These are phyloP conservation scores for Cladosporium cucumerinum DNA, from an alignment of 2,329 filamentous ascomycete species.

Conservation along the genomic window DNA sequence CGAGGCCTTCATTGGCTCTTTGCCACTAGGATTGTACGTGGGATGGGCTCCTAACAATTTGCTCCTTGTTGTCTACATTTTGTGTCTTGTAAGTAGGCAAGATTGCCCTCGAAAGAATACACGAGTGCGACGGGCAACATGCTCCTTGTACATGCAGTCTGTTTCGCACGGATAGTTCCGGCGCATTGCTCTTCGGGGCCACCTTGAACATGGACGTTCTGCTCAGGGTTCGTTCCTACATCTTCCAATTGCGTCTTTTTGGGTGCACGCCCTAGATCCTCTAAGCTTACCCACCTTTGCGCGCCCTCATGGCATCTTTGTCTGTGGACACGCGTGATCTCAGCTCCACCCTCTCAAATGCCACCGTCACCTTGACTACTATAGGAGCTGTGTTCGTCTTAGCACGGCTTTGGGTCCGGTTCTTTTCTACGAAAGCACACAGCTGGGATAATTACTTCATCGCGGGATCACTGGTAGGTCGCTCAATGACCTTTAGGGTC, in stretches of 20 bases:
- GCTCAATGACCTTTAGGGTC: neutral
- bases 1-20: neutral
- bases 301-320: neutral
- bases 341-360: neutral
- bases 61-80: neutral
- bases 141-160: neutral
- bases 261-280: neutral
- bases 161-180: neutral
- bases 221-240: neutral
- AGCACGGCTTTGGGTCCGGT: neutral
- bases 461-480: neutral
- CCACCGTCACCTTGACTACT: neutral
- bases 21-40: neutral
- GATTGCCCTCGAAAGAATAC: neutral
- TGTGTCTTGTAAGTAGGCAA: neutral
- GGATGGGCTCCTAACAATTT: neutral
- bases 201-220: neutral
- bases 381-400: conserved; percentile 4
- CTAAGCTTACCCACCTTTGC: neutral
- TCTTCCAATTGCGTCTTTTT: neutral
- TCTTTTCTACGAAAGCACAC: conserved; percentile 1
- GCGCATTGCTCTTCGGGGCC: neutral
- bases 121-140: neutral
- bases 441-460: conserved; percentile 7
- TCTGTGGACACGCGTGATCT: neutral